These are phyloP conservation scores for Picochlorum costavermella DNA, from an alignment of 139 green algal genomes.

Conservation along the genomic window DNA sequence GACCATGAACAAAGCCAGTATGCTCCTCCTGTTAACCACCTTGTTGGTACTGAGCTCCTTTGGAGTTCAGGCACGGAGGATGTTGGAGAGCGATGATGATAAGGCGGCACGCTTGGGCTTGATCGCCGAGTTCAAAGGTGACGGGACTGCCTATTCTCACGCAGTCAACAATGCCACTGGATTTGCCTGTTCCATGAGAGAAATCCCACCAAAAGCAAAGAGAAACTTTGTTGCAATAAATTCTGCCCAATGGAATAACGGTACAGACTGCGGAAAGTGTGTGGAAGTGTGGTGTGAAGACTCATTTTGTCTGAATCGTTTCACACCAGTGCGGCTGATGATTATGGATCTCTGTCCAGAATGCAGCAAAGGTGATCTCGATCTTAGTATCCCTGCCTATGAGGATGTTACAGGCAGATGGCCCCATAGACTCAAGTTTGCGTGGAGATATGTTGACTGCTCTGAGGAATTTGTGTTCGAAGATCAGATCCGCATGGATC, in stretches of 20 bases:
- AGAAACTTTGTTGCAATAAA: conserved; percentile 14
- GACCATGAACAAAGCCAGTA: too few relatives aligned
- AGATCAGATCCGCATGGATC: not conserved
- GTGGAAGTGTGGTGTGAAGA: not conserved
- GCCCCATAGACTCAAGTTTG: not conserved
- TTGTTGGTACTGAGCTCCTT: too few relatives aligned
- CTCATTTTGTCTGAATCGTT: not conserved
- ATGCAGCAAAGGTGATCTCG: conserved; percentile 13
- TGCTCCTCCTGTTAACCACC: too few relatives aligned
- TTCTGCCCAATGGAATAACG: not conserved
- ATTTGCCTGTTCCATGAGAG: conserved; percentile 18
- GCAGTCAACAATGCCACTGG: not conserved
- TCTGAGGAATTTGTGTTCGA: conserved; percentile 1
- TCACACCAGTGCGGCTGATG: not conserved
- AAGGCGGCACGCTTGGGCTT: not conserved
- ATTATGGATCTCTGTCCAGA: conserved; percentile 20
- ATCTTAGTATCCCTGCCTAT: conserved; percentile 12
- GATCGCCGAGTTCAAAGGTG: not conserved
- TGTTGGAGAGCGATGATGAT: not conserved
- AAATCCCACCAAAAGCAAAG: not conserved
- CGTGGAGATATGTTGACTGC: not conserved
- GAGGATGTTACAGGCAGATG: conserved; percentile 3
- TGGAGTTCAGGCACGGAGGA: not conserved
- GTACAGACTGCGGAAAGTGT: conserved; percentile 11
- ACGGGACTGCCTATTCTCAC: conserved; percentile 8